Evolutionary conservation across 2,329 filamentous ascomycete species (phyloP).

Genomic region (Ophiocordyceps sinensis): DNA sequence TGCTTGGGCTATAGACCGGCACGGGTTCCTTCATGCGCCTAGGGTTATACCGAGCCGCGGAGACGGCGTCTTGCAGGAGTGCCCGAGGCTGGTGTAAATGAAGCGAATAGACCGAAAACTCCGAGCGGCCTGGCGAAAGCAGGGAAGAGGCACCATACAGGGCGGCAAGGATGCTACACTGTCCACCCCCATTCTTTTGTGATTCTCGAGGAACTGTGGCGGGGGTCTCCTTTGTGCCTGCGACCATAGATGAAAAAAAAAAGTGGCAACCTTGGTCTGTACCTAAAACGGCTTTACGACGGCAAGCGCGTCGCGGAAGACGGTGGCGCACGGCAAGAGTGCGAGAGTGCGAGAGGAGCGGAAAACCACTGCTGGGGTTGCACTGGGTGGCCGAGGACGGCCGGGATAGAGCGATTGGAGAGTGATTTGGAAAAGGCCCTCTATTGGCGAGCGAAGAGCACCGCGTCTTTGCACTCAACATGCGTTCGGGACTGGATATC

Average conservation of each 20-base stretch:
- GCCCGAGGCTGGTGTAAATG: not conserved
- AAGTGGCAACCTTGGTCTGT: slow-evolving; percentile 2
- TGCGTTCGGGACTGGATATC: too few relatives aligned
- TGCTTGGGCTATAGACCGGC: slow-evolving; percentile 12
- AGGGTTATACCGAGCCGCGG: not conserved
- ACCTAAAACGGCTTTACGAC: not conserved
- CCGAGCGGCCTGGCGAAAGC: slow-evolving; percentile 1
- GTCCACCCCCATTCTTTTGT: not conserved
- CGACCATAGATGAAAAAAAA: slow-evolving; percentile 9
- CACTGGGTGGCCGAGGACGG: too few relatives aligned
- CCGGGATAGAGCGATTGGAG: too few relatives aligned
- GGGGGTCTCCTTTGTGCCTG: slow-evolving; percentile 5
- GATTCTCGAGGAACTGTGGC: not conserved
- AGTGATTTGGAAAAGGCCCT: too few relatives aligned
- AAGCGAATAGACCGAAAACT: too few relatives aligned
- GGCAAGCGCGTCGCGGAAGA: not conserved
- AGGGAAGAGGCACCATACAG: slow-evolving; percentile 4
- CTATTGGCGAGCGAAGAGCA: too few relatives aligned
- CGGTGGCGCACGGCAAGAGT: not conserved
- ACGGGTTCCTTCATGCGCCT: not conserved
- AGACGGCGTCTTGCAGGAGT: not conserved
- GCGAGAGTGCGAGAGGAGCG: too few relatives aligned
- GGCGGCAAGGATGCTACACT: slow-evolving; percentile 4
- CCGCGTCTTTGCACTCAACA: too few relatives aligned
- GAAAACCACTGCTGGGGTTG: too few relatives aligned